A percentile compares a stretch with the other conserved stretches of the same genome.
phyloP scores from a whole-genome alignment of 2,329 filamentous ascomycete species.

The Arthroderma sp. region DNA sequence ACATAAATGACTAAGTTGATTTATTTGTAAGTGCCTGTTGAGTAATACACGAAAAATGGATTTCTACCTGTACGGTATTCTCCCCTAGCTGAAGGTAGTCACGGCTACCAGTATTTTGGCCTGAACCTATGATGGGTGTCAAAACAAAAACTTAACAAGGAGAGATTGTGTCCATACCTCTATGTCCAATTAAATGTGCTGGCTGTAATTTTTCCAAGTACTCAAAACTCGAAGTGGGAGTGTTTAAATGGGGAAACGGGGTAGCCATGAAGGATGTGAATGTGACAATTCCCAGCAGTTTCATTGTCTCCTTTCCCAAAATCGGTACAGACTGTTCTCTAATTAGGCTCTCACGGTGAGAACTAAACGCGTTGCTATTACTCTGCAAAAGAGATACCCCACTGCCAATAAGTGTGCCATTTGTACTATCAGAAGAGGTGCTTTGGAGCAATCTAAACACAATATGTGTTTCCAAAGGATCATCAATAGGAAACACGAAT shows the following conservation, averaged over 20 bases:
- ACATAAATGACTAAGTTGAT: conserved; percentile 23
- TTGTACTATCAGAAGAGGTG: conserved; percentile 13
- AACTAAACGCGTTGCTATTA: conserved; percentile 18
- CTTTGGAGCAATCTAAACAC: conserved; percentile 10
- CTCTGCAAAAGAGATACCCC: conserved; percentile 21
- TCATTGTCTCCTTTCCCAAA: conserved; percentile 21
- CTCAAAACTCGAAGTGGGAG: not conserved
- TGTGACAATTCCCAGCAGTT: conserved; percentile 23
- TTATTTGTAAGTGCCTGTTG: not conserved
- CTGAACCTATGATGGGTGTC: conserved; percentile 8
- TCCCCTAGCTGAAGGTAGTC: conserved; percentile 30
- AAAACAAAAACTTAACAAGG: not conserved
- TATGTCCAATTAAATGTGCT: conserved; percentile 24
- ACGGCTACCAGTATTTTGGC: conserved; percentile 21
- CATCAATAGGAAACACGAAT: conserved; percentile 16
- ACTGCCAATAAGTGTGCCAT: conserved; percentile 17
- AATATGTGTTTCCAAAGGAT: conserved; percentile 11
- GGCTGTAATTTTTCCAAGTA: not conserved
- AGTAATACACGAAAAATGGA: not conserved
- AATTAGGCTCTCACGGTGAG: conserved; percentile 23
- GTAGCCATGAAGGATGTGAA: conserved; percentile 26
- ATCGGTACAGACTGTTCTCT: conserved; percentile 26
- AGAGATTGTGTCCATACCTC: conserved; percentile 17
- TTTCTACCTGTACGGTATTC: conserved; percentile 25
- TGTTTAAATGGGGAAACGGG: conserved; percentile 16